These are phyloP conservation scores for Oryza australiensis DNA, from an alignment of 176 grass and related monocot genomes.

Conservation along the genomic window DNA sequence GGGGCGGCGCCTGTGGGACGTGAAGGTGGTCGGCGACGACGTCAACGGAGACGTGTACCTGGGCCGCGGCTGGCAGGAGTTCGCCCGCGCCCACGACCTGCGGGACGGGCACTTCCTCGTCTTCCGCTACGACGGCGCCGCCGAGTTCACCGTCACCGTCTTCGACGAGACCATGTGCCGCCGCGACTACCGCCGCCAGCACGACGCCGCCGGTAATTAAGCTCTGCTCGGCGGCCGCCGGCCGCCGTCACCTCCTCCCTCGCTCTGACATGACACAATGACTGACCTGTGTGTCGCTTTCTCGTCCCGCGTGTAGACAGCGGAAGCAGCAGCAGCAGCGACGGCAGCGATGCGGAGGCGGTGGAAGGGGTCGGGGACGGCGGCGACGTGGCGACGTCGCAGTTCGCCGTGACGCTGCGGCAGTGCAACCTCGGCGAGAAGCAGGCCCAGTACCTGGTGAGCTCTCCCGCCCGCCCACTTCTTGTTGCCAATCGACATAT, in stretches of 20 bases:
- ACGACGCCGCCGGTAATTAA: background rate
- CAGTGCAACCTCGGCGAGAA: slow-evolving; percentile 15
- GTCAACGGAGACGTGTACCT: slow-evolving; percentile 20
- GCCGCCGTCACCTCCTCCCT: background rate
- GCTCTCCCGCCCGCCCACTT: background rate
- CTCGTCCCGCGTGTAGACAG: background rate
- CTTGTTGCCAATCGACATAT: background rate
- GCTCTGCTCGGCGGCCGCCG: background rate
- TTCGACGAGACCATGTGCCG: slow-evolving; percentile 41
- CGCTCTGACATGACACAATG: too few species aligned
- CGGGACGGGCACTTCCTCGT: slow-evolving; percentile 20
- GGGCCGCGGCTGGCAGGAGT: slow-evolving; percentile 24
- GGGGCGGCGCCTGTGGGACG: slow-evolving; percentile 21
- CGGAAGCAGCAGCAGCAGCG: background rate
- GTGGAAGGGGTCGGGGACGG: too few species aligned
- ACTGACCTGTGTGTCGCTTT: background rate
- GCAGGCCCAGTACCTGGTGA: slow-evolving; percentile 56
- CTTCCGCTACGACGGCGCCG: slow-evolving; percentile 32
- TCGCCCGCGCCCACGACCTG: slow-evolving; percentile 32
- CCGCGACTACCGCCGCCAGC: slow-evolving; percentile 8
- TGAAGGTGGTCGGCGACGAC: slow-evolving; percentile 17
- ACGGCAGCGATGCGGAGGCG: background rate
- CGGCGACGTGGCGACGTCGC: slow-evolving; percentile 5
- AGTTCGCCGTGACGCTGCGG: slow-evolving; percentile 37
- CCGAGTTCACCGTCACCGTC: slow-evolving; percentile 30